Evolutionary conservation across 2,329 filamentous ascomycete genomes (phyloP), one percentile per base, ranked within the genome.

Genomic region (Erysiphe pulchra): DNA sequence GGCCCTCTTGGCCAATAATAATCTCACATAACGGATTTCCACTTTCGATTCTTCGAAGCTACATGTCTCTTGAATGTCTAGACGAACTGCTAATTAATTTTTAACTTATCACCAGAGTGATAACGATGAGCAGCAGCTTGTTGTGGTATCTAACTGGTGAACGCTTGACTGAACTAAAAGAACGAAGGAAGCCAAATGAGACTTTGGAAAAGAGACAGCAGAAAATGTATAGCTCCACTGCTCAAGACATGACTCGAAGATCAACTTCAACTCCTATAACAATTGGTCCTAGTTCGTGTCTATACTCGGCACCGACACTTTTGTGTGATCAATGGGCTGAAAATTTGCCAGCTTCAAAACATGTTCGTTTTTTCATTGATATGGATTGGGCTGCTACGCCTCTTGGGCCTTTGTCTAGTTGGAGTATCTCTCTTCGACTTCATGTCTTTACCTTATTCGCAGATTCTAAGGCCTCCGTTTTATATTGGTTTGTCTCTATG

Each of bases 391-490:
- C 50, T 24, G 48, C 47, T 13, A 53, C 44, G 7, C 36, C 18
- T 2, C 39, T 56, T 12, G 54, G 54, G 1, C 50, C 51, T n/a
- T 39, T 54, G 12, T 38, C 45, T 16, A 41, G 20, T 31, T 56
- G 53, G 53, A 20, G 47, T 7, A 24, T 48, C 31, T 49, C 51
- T 2, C 46, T 56, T 18, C 47, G 52, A 9, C 32, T 55, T 12
- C 48, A 55, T 30, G 50, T 47, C 3, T 52, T 47, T 12, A 54
- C 47, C 3, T 41, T 53, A 2, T 49, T 56, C 9, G 49, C 53
- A 14, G 54, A 56, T 45, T 52, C 53, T 2, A 47, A 46, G 24
- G 48, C 54, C 2, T 48, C 48, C 2, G 50, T 47, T 43, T 33
- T 55, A 16, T 54, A 53, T 43, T 56, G 54, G 53, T 53, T 48